Base-by-base conservation (phyloP, 345 rosid species). In the Eutrema japonicum region DNA sequence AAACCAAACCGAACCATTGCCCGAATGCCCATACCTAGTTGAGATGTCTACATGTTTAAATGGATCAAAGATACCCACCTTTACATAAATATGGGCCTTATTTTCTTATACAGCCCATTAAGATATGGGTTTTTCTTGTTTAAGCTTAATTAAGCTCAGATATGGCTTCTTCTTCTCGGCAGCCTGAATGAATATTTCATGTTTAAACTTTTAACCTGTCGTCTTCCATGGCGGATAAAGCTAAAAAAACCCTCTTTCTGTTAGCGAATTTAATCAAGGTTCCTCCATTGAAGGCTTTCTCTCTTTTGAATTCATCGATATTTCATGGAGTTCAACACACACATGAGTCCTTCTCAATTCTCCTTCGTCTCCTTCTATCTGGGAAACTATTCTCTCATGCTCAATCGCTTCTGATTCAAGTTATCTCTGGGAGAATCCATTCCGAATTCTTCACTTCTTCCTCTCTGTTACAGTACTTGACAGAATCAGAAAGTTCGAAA, bases 231-330 rank as follows among this genome's bases (percentile, higher is more conserved):
- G 42, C 77, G 12, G 61, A 32, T 5, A 80, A 65, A 66, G 10
- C 64, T 4, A 74, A 57, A 13, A 83, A 69, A 80, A 64, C 80
- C 8, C 72, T 79, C 9, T 0, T 43, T 41, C 55, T 82, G 30
- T 62, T 83, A 22, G 66, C 82, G 26, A 81, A 74, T 52, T 32
- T 92, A 81, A 78, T 72, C 81, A 88, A 89, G 67, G 46, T 42
- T 62, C 97, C 83, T 36, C 96, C 92, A 3, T 50, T 76, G 1
- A 78, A 74, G 49, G 87, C 87, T 27, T 79, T 78, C 62, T 78
- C 81, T 4, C 56, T 89, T 60, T 80, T 85, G 77, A 64, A 83
- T 13, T 75, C 87, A 10, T 54, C 85, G 3, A 60, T 65, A 7
- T 58, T 61, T 8, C 77, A 82, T 48, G 82, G 79, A 59, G 26